Conservation (phyloP, 2,329 filamentous ascomycete genomes). For the Claviceps cyperi region DNA sequence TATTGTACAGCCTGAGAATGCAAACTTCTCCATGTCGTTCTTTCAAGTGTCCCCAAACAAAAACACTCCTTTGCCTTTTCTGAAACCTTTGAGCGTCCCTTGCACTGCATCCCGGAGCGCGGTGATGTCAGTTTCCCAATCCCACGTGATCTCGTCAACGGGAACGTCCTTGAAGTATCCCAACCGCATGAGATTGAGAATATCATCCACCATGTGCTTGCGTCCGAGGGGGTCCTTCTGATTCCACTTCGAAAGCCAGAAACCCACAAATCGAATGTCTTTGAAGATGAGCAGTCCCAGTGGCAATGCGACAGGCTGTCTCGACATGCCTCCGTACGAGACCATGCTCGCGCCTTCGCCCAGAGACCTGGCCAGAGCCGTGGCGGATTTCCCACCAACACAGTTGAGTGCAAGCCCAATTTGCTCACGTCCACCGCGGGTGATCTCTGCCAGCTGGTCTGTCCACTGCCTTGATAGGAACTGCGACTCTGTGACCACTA, state of each 20-base stretch:
- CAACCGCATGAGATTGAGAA: slow-evolving; percentile 58
- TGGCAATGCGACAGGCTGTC: slow-evolving; percentile 68
- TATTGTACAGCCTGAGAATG: neutral
- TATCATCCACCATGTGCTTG: slow-evolving; percentile 67
- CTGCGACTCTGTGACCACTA: slow-evolving; percentile 42
- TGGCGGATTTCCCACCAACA: slow-evolving; percentile 77
- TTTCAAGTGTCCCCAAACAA: slow-evolving; percentile 50
- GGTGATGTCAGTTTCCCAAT: slow-evolving; percentile 60
- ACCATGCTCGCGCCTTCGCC: slow-evolving; percentile 59
- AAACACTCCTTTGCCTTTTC: slow-evolving; percentile 81
- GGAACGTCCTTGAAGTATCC: slow-evolving; percentile 76
- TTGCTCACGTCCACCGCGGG: slow-evolving; percentile 54
- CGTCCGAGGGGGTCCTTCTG: slow-evolving; percentile 60
- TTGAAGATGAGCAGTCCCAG: slow-evolving; percentile 87
- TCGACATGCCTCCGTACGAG: slow-evolving; percentile 91
- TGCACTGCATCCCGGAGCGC: slow-evolving; percentile 61
- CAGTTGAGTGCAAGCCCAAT: slow-evolving; percentile 80
- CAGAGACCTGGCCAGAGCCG: slow-evolving; percentile 62
- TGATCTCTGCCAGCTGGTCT: slow-evolving; percentile 47
- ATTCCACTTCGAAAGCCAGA: slow-evolving; percentile 90
- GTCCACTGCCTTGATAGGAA: slow-evolving; percentile 45
- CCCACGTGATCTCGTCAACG: slow-evolving; percentile 70
- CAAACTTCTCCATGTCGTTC: neutral
- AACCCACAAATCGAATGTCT: slow-evolving; percentile 75
- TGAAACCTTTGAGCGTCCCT: slow-evolving; percentile 69